Evolutionary conservation across 1,284 basidiomycete species (phyloP).

Genomic region (Pulveroboletus sp.): DNA sequence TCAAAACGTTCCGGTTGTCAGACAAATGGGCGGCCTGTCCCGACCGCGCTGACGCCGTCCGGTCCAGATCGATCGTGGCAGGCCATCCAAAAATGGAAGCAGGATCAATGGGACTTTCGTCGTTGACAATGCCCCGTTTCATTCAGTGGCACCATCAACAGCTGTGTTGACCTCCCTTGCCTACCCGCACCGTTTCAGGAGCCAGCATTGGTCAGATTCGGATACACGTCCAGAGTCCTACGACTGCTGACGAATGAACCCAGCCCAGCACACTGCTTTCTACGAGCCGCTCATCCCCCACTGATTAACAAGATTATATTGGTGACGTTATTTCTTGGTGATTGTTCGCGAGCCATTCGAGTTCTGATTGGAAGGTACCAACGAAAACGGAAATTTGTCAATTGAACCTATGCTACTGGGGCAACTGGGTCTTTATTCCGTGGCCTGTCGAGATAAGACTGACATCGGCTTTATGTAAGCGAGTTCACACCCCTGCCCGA

Average conservation of each 20-base stretch:
- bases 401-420: background rate
- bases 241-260: background rate
- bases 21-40: background rate
- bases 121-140: background rate
- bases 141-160: too few species aligned
- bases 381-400: background rate
- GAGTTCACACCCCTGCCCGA: background rate
- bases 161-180: too few species aligned
- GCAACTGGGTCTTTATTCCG: too few species aligned
- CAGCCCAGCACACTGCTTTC: background rate
- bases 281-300: background rate
- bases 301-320: background rate
- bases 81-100: background rate
- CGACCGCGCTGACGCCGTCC: background rate
- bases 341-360: background rate
- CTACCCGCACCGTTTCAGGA: background rate
- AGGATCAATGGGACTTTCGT: background rate
- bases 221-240: background rate
- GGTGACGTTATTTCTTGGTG: background rate
- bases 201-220: background rate
- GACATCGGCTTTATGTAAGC: background rate
- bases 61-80: background rate
- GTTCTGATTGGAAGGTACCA: background rate
- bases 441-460: too few species aligned
- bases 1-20: background rate